These are phyloP conservation scores for Talaromyces pinophilus DNA, from an alignment of 2,329 filamentous ascomycete species.

Conservation along the genomic window DNA sequence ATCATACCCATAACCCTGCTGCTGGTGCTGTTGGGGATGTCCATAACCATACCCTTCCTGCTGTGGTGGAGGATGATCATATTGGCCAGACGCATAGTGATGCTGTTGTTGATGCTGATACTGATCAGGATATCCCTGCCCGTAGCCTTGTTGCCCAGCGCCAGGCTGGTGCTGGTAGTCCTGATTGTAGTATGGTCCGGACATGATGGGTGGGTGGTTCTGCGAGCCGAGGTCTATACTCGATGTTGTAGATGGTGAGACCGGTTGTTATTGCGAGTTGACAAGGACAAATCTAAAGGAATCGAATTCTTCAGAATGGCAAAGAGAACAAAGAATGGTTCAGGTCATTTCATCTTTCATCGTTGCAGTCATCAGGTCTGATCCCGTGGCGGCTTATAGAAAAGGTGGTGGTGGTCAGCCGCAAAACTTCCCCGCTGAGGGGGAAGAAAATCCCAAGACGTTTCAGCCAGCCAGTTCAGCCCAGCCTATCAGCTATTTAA, in stretches of 20 bases:
- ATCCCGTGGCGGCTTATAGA: conserved; percentile 9
- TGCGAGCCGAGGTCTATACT: not conserved
- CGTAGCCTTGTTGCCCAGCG: not conserved
- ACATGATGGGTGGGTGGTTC: conserved; percentile 13
- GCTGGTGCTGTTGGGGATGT: conserved; percentile 26
- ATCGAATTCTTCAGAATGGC: not conserved
- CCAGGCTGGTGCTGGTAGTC: conserved; percentile 4
- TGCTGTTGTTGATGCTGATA: conserved; percentile 22
- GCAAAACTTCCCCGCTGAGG: conserved; percentile 12
- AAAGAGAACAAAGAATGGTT: not conserved
- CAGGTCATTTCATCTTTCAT: not conserved
- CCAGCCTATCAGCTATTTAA: not conserved
- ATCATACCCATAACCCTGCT: conserved; percentile 1
- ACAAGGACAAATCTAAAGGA: not conserved
- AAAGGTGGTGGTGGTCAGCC: conserved; percentile 18
- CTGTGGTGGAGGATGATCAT: conserved; percentile 21
- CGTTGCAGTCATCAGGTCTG: conserved; percentile 8
- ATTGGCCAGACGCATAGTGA: conserved; percentile 21
- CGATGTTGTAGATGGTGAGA: not conserved
- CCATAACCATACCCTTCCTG: conserved; percentile 35
- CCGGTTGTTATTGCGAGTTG: not conserved
- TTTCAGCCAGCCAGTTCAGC: not conserved
- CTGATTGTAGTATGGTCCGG: conserved; percentile 21
- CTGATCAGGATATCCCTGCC: conserved; percentile 15
- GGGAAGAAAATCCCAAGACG: not conserved